Base-by-base conservation (phyloP, 2,329 filamentous ascomycete genomes). In the Fusarium marasasianum region DNA sequence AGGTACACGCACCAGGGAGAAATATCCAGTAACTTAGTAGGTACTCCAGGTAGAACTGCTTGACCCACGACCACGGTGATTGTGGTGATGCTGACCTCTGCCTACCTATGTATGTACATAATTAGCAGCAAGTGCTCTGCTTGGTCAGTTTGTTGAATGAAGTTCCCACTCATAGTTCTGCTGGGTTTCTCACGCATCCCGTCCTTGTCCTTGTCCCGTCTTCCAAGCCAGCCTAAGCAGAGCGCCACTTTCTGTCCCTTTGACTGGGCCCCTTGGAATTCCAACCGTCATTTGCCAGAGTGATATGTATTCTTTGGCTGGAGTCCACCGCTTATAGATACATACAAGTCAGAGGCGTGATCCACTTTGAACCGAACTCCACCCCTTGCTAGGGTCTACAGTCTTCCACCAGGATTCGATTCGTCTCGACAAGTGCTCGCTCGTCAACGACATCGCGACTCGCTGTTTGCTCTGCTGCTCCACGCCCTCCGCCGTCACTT, bases 401-500 rank as follows among this genome's bases (percentile, higher is more conserved):
- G 37, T 43, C 48, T 60, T 65, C 47, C 35, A 57, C 53, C 59
- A 71, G 51, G 60, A 58, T 57, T 59, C 55, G 47, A 58, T 61
- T 72, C 43, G 48, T 55, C 55, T 53, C 31, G 66, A 54, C 51
- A 48, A 55, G 41, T 38, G 40, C 56, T 60, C 47, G 68, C 72
- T 74, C 58, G 71, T 44, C 57, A 53, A 50, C 57, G 51, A 54
- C 51, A 54, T n/a, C 51, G 51, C 35, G 43, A 74, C 59, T 69
- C 56, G 63, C 45, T 74, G 53, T 35, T 56, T 66, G 68, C 37
- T 45, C 57, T 53, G 43, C 61, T 51, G 67, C 63, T 69, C 67
- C 71, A 74, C 56, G 44, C 55, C 74, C 75, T 70, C 74, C 77
- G 72, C 75, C 77, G 68, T 71, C 75, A 50, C 59, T 51, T 41